Evolutionary conservation across 78 protist genomes (phyloP).

Genomic region (Diacronema lutheri): DNA sequence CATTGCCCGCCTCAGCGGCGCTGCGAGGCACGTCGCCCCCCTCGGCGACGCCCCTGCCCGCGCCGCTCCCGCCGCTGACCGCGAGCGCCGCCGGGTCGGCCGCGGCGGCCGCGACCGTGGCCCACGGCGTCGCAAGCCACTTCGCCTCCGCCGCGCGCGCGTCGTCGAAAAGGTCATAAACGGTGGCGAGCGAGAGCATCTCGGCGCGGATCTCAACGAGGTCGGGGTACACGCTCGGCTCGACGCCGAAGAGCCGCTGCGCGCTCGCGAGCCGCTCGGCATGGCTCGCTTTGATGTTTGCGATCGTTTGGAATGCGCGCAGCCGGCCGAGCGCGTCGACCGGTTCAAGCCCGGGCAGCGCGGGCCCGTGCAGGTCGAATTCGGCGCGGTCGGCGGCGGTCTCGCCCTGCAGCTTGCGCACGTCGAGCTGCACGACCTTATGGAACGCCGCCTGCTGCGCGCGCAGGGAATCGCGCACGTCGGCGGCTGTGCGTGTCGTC

Average conservation of each 20-base stretch:
- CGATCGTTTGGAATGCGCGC: conserved; percentile 60
- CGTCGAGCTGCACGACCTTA: conserved; percentile 14
- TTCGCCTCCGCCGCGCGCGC: conserved; percentile 46
- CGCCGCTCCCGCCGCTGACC: too few relatives aligned
- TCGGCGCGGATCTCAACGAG: conserved; percentile 53
- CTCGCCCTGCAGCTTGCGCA: conserved; percentile 37
- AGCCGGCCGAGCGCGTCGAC: conserved; percentile 73
- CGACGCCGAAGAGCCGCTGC: conserved; percentile 81
- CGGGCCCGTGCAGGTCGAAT: conserved; percentile 75
- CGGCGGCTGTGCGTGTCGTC: conserved; percentile 1
- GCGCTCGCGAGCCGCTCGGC: conserved; percentile 61
- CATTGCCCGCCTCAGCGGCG: too few relatives aligned
- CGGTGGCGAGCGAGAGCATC: conserved; percentile 61
- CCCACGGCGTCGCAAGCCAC: conserved; percentile 71
- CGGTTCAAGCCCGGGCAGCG: conserved; percentile 60
- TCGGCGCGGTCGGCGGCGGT: conserved; percentile 43
- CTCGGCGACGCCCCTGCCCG: too few relatives aligned
- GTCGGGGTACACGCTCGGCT: conserved; percentile 67
- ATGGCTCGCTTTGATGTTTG: conserved; percentile 64
- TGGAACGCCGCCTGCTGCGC: conserved; percentile 46
- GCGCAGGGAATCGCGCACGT: conserved; percentile 27
- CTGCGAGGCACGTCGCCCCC: too few relatives aligned
- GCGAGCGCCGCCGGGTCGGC: too few relatives aligned
- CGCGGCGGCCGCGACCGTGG: background rate
- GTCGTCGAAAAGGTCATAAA: conserved; percentile 62